A percentile compares a stretch with the other conserved stretches of the same genome.
phyloP scores from a whole-genome alignment of 2,329 filamentous ascomycete species.

The Proliferodiscus dingleyae region DNA sequence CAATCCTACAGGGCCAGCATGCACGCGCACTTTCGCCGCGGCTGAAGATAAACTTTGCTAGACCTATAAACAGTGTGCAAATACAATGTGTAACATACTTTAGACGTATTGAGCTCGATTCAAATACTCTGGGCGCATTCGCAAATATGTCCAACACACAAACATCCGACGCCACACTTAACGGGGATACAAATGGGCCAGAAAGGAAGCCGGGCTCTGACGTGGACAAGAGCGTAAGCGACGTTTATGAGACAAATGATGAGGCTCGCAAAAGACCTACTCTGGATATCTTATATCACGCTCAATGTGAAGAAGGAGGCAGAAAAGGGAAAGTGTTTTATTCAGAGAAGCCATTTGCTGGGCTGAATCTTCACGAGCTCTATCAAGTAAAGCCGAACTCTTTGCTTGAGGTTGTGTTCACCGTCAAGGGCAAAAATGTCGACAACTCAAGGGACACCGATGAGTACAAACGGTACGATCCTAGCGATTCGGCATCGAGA shows the following conservation, averaged over 20 bases:
- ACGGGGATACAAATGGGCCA: not conserved
- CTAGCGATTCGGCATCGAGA: not conserved
- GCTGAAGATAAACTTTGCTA: too few species aligned
- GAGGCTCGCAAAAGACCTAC: not conserved
- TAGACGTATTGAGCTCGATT: too few species aligned
- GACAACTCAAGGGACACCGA: not conserved
- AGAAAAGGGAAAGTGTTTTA: not conserved
- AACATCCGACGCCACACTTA: too few species aligned
- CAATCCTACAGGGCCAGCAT: too few species aligned
- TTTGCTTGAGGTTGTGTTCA: not conserved
- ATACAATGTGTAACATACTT: too few species aligned
- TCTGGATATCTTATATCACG: not conserved
- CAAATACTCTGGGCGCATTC: not conserved
- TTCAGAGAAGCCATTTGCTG: not conserved
- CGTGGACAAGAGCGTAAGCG: too few species aligned
- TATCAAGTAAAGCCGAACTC: not conserved
- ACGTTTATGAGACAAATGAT: not conserved
- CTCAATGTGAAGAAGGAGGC: not conserved
- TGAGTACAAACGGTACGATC: not conserved
- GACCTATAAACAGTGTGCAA: too few species aligned
- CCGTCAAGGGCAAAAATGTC: not conserved
- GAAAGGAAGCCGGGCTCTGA: not conserved
- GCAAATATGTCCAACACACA: not conserved
- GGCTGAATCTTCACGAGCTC: not conserved
- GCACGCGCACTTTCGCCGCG: too few species aligned